phyloP scores from a whole-genome alignment of 2,329 filamentous ascomycete genomes.

The Penicillium oxalicum region DNA sequence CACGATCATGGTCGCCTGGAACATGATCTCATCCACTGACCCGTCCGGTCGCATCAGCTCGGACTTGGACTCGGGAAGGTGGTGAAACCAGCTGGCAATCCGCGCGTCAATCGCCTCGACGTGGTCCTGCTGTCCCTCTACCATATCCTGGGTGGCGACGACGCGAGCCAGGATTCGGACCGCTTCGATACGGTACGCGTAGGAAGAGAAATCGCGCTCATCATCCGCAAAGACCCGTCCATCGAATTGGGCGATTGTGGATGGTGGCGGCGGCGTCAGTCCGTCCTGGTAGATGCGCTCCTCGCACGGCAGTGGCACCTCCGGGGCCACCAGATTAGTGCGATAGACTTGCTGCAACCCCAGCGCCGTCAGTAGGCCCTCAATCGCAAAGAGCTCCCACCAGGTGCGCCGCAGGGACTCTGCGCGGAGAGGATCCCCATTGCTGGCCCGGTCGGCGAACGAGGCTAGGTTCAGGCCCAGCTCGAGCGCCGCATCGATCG shows the following conservation, averaged over 20 bases:
- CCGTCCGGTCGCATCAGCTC: conserved; percentile 64
- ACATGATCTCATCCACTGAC: conserved; percentile 80
- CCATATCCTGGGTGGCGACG: conserved; percentile 44
- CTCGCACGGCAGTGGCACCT: conserved; percentile 74
- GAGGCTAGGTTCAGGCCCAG: conserved; percentile 67
- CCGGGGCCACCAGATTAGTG: conserved; percentile 61
- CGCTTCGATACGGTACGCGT: conserved; percentile 76
- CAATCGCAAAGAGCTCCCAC: conserved; percentile 81
- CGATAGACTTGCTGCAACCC: conserved; percentile 47
- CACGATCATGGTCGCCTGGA: conserved; percentile 80
- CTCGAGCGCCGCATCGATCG: conserved; percentile 66
- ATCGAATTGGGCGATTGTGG: conserved; percentile 69
- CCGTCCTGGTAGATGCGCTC: conserved; percentile 56
- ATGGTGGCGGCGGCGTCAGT: conserved; percentile 54
- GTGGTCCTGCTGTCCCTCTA: conserved; percentile 45
- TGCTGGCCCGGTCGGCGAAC: conserved; percentile 60
- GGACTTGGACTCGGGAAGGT: conserved; percentile 66
- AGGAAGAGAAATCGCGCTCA: conserved; percentile 68
- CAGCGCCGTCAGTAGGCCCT: conserved; percentile 77
- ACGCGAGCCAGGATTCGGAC: conserved; percentile 72
- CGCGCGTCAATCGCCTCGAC: conserved; percentile 55
- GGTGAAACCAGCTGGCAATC: conserved; percentile 69
- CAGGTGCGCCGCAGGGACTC: conserved; percentile 84
- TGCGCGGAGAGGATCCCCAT: conserved; percentile 62
- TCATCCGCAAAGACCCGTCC: conserved; percentile 68